Evolutionary conservation across 208 protist species (phyloP).

Genomic region (Trypanosoma boissoni): DNA sequence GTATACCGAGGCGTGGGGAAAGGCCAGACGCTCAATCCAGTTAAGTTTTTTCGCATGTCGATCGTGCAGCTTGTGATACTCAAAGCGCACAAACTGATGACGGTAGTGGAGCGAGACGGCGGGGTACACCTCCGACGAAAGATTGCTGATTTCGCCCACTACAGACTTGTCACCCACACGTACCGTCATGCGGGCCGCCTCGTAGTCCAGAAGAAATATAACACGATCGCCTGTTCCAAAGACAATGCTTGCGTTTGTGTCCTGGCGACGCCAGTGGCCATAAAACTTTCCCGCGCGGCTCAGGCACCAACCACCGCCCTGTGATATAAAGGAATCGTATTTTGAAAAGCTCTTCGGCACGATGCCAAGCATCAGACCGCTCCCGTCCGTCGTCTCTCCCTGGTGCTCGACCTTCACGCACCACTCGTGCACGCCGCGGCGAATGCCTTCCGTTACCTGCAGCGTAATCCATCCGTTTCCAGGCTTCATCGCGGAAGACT

Average conservation of each 20-base stretch:
- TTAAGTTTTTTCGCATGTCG: conserved; percentile 39
- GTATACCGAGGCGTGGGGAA: conserved; percentile 61
- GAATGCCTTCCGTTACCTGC: conserved; percentile 88
- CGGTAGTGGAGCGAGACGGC: conserved; percentile 91
- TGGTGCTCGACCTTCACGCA: conserved; percentile 90
- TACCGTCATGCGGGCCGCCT: conserved; percentile 82
- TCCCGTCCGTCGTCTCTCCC: conserved; percentile 89
- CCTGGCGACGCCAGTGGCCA: conserved; percentile 87
- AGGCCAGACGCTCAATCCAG: conserved; percentile 65
- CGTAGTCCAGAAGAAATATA: conserved; percentile 87
- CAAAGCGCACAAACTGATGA: conserved; percentile 91
- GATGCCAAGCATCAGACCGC: conserved; percentile 92
- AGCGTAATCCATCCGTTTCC: conserved; percentile 91
- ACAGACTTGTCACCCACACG: conserved; percentile 79
- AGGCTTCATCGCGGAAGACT: conserved; percentile 87
- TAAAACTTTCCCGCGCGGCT: conserved; percentile 93
- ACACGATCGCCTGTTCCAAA: conserved; percentile 89
- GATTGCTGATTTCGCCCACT: conserved; percentile 84
- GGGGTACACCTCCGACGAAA: conserved; percentile 87
- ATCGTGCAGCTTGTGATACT: conserved; percentile 77
- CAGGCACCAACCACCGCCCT: conserved; percentile 91
- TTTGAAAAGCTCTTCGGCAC: conserved; percentile 87
- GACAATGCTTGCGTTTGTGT: conserved; percentile 48
- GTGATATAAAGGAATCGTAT: conserved; percentile 93
- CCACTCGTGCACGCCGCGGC: conserved; percentile 89